Evolutionary conservation across 2,329 filamentous ascomycete species (phyloP).

Genomic region (Arthrobotrys sphaeroides): DNA sequence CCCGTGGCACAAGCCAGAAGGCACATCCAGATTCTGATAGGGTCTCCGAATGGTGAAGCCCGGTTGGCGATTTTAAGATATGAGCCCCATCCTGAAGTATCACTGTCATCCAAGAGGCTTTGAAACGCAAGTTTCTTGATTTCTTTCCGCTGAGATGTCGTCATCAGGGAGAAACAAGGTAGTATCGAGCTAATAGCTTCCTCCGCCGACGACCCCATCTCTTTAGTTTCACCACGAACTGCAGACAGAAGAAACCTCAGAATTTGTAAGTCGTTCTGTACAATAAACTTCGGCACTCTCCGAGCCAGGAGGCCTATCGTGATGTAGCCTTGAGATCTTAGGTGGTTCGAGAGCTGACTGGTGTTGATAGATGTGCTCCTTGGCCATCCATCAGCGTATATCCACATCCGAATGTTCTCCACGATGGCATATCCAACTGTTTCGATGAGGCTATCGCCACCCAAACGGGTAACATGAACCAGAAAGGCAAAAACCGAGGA

Average conservation of each 20-base stretch:
- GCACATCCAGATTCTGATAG: slow-evolving; percentile 85
- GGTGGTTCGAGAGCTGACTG: slow-evolving; percentile 27
- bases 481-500: slow-evolving; percentile 43
- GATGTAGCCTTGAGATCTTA: slow-evolving; percentile 47
- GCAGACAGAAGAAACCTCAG: slow-evolving; percentile 45
- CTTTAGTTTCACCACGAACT: slow-evolving; percentile 44
- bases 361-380: slow-evolving; percentile 36
- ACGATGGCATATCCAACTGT: slow-evolving; percentile 39
- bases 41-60: slow-evolving; percentile 81
- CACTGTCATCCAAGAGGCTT: slow-evolving; percentile 71
- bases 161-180: slow-evolving; percentile 72
- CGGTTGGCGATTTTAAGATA: slow-evolving; percentile 85
- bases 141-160: slow-evolving; percentile 61
- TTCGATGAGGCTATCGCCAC: slow-evolving; percentile 24
- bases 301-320: slow-evolving; percentile 51
- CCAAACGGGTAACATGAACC: slow-evolving; percentile 36
- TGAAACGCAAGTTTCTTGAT: slow-evolving; percentile 67
- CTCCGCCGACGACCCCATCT: slow-evolving; percentile 57
- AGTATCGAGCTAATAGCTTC: slow-evolving; percentile 68
- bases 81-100: slow-evolving; percentile 67
- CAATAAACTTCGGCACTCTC: slow-evolving; percentile 37
- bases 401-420: slow-evolving; percentile 47
- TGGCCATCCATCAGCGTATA: slow-evolving; percentile 50
- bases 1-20: slow-evolving; percentile 70
- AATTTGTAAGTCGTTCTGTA: slow-evolving; percentile 39